Evolutionary conservation across 345 rosid genomes (phyloP).

Genomic region (Brassica carinata): DNA sequence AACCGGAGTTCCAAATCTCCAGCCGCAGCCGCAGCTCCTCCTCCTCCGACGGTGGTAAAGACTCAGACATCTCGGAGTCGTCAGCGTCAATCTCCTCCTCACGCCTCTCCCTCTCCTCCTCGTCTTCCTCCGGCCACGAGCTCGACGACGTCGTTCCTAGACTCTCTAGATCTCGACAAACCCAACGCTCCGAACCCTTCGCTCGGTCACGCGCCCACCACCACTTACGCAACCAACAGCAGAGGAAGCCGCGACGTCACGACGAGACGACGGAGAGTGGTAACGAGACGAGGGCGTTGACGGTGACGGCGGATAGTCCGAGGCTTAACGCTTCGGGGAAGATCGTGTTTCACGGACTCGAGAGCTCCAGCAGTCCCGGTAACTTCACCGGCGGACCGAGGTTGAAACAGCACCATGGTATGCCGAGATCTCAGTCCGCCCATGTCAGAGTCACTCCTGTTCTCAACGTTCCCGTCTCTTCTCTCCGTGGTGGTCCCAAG

Average conservation of each 20-base stretch:
- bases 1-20: slow-evolving; percentile 67
- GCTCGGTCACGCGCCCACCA: slow-evolving; percentile 46
- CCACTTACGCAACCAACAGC: slow-evolving; percentile 47
- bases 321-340: slow-evolving; percentile 94
- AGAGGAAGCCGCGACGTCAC: slow-evolving; percentile 63
- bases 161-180: slow-evolving; percentile 73
- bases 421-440: slow-evolving; percentile 92
- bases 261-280: slow-evolving; percentile 41
- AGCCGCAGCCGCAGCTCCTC: slow-evolving; percentile 13
- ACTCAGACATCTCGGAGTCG: slow-evolving; percentile 57
- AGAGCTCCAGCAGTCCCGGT: slow-evolving; percentile 95
- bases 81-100: slow-evolving; percentile 64
- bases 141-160: slow-evolving; percentile 84
- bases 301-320: slow-evolving; percentile 88
- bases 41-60: slow-evolving; percentile 52
- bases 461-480: slow-evolving; percentile 72
- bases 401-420: slow-evolving; percentile 63
- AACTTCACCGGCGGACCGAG: slow-evolving; percentile 90
- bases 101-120: slow-evolving; percentile 81
- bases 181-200: slow-evolving; percentile 64
- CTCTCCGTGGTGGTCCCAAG: slow-evolving; percentile 60
- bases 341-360: slow-evolving; percentile 85
- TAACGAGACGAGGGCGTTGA: slow-evolving; percentile 53
- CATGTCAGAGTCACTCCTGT: slow-evolving; percentile 71
- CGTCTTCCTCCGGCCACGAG: slow-evolving; percentile 88